Evolutionary conservation across 1,139 yeast genomes (phyloP).

Genomic region (Blastobotrys ciferrii): DNA sequence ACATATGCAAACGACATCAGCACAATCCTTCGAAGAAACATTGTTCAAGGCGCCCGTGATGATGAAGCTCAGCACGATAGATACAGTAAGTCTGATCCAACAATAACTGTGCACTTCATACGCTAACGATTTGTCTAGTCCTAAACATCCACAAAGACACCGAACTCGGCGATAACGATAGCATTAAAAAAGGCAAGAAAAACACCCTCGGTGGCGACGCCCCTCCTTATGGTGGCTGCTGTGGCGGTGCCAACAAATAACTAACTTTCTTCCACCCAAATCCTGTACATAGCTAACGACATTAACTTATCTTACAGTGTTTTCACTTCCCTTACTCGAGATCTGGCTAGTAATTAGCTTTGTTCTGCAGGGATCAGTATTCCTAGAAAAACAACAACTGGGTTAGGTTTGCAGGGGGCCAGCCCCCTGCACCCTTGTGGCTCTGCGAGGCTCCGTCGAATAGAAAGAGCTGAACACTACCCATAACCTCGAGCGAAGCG

Average conservation of each 20-base stretch:
- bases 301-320: background rate
- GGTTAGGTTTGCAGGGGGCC: no score
- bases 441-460: no score
- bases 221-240: conserved; percentile 12
- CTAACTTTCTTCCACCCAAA: conserved; percentile 5
- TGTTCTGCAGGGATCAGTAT: no score
- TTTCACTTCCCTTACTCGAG: background rate
- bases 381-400: no score
- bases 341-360: background rate
- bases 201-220: conserved; percentile 12
- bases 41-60: conserved; percentile 76
- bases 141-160: conserved; percentile 77
- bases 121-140: conserved; percentile 23
- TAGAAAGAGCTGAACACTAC: no score
- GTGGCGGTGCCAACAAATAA: conserved; percentile 5
- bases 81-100: conserved; percentile 31
- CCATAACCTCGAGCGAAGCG: no score
- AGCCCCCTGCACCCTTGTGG: no score
- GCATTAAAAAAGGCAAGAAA: conserved; percentile 38
- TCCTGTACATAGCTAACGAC: conserved; percentile 4
- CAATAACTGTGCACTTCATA: background rate
- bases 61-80: conserved; percentile 39
- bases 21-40: conserved; percentile 60
- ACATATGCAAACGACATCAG: conserved; percentile 67
- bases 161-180: conserved; percentile 87